Conservation (phyloP, 495 filamentous ascomycete genomes). For the Podospora pseudoanserina region DNA sequence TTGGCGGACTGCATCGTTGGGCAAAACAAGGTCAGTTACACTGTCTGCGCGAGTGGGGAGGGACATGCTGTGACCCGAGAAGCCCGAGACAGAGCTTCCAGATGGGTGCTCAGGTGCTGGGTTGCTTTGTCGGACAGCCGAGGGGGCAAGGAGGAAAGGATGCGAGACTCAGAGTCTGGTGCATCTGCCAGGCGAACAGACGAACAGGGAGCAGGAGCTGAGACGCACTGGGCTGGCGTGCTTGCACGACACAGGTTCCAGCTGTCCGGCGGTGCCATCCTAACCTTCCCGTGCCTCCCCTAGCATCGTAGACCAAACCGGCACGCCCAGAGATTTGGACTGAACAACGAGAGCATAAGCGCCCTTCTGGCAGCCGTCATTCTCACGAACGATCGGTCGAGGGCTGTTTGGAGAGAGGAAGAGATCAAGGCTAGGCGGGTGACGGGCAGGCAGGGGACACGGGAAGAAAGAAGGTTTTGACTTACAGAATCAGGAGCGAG, state of each 20-base stretch:
- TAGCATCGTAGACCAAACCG: neutral
- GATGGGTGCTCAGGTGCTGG: neutral
- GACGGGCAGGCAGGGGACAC: neutral
- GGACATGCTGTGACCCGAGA: conserved; percentile 11
- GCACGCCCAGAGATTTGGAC: neutral
- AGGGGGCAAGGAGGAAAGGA: conserved; percentile 9
- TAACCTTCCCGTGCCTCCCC: neutral
- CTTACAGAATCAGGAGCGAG: conserved; percentile 19
- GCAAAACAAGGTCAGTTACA: conserved; percentile 17
- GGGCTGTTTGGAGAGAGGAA: neutral
- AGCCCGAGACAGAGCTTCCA: conserved; percentile 8
- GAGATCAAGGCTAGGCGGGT: neutral
- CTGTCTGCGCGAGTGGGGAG: conserved; percentile 12
- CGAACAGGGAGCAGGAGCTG: conserved; percentile 5
- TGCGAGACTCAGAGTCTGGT: neutral
- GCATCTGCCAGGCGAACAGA: neutral
- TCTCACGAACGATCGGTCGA: neutral
- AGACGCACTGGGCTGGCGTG: conserved; percentile 6
- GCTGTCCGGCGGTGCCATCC: conserved; percentile 10
- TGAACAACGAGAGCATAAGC: neutral
- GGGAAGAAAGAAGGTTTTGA: conserved; percentile 19
- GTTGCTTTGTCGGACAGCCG: conserved; percentile 14
- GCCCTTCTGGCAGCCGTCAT: neutral
- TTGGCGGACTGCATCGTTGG: conserved; percentile 26
- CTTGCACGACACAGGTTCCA: conserved; percentile 8